Evolutionary conservation across 345 rosid genomes (phyloP).

Genomic region (Iberis pinnata): DNA sequence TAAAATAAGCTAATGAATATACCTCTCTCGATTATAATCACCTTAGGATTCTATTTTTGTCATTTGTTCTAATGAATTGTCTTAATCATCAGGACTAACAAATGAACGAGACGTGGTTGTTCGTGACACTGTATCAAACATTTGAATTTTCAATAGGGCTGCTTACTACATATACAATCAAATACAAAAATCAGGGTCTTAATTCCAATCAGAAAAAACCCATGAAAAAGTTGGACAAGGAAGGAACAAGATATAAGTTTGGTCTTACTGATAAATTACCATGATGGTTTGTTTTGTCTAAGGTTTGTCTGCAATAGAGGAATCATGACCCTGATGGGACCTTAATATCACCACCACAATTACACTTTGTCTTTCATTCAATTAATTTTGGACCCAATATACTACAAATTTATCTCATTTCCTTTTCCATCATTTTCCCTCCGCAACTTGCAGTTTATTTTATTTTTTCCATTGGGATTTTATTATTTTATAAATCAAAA

Average conservation of each 20-base stretch:
- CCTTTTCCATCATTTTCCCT: conserved; percentile 16
- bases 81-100: conserved; percentile 10
- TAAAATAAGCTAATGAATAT: no score
- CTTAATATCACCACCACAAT: conserved; percentile 16
- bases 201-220: neutral
- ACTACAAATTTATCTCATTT: conserved; percentile 1
- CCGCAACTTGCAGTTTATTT: no score
- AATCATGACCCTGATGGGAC: conserved; percentile 21
- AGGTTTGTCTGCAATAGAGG: conserved; percentile 23
- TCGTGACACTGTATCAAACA: conserved; percentile 9
- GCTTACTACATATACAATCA: no score
- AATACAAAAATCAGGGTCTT: no score
- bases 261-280: conserved; percentile 7
- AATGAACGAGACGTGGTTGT: conserved; percentile 3
- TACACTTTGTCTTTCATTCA: conserved; percentile 20
- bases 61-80: conserved; percentile 13
- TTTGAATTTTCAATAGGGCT: conserved; percentile 9
- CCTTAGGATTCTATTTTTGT: conserved; percentile 20
- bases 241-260: conserved; percentile 18
- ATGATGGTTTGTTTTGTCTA: conserved; percentile 25
- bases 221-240: conserved; percentile 12
- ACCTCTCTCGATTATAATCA: no score
- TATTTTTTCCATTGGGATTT: neutral
- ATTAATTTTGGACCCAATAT: conserved; percentile 18
- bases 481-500: neutral